A percentile compares a stretch with the other conserved stretches of the same genome.
These are phyloP conservation scores for Globisporangium perplexum DNA, from an alignment of 352 stramenopile genomes.

Conservation along the genomic window DNA sequence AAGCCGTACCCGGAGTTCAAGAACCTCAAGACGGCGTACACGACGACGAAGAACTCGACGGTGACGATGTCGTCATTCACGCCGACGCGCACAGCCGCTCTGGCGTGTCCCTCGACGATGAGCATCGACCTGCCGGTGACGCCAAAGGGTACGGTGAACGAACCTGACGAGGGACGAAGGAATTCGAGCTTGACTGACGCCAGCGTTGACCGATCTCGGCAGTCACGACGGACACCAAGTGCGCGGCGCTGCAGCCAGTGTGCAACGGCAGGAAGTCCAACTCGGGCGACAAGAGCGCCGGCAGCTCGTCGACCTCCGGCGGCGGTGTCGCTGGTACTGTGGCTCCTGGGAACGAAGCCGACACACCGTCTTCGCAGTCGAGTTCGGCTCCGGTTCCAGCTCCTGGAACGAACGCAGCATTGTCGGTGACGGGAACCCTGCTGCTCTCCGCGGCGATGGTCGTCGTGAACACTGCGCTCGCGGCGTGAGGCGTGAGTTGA, in stretches of 20 bases:
- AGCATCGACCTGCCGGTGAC: slow-evolving; percentile 12
- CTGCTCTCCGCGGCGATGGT: too few relatives aligned
- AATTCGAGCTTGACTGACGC: too few relatives aligned
- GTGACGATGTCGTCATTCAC: slow-evolving; percentile 33
- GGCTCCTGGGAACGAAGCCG: too few relatives aligned
- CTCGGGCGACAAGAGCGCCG: slow-evolving; percentile 23
- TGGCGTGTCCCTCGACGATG: slow-evolving; percentile 38
- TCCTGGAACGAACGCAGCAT: too few relatives aligned
- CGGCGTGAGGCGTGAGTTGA: too few relatives aligned
- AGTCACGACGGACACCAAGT: slow-evolving; percentile 13
- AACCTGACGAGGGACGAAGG: too few relatives aligned
- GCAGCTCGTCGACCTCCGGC: slow-evolving; percentile 7
- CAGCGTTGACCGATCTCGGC: too few relatives aligned
- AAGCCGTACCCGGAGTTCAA: slow-evolving; percentile 66
- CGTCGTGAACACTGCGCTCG: too few relatives aligned
- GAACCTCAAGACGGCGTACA: slow-evolving; percentile 73
- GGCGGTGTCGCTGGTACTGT: slow-evolving; percentile 1
- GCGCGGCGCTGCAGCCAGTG: slow-evolving; percentile 37
- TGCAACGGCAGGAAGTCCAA: slow-evolving; percentile 62
- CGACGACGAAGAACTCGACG: slow-evolving; percentile 48
- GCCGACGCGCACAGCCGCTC: slow-evolving; percentile 26
- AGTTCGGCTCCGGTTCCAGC: too few relatives aligned
- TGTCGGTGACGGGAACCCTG: too few relatives aligned
- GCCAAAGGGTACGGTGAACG: slow-evolving; percentile 21
- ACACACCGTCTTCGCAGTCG: too few relatives aligned